phyloP scores from a whole-genome alignment of 1,139 yeast species.

The Sugiyamaella castrensis region DNA sequence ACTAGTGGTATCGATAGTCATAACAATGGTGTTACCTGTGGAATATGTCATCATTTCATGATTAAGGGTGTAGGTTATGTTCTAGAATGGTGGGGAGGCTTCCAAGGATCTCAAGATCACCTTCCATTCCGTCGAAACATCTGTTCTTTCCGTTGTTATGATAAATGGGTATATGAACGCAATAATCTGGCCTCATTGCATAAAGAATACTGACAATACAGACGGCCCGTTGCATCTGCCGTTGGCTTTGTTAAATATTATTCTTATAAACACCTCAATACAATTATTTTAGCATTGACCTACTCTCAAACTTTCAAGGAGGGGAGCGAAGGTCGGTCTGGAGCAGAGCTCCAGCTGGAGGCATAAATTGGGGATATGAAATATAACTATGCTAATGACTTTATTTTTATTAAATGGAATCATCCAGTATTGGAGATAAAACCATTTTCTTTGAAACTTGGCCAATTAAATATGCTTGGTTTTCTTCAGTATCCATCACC shows the following conservation, averaged over 20 bases:
- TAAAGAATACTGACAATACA: too few relatives aligned
- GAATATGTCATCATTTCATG: constrained; percentile 45
- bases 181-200: too few relatives aligned
- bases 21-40: constrained; percentile 49
- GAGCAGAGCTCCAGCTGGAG: background rate
- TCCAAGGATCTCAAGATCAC: constrained; percentile 19
- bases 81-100: constrained; percentile 58
- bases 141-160: constrained; percentile 27
- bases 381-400: background rate
- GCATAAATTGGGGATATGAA: background rate
- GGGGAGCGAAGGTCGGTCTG: too few relatives aligned
- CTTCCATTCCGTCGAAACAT: constrained; percentile 22
- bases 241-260: too few relatives aligned
- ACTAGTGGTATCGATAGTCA: constrained; percentile 30
- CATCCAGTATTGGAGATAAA: constrained; percentile 45
- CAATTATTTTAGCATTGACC: background rate
- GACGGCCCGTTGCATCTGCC: too few relatives aligned
- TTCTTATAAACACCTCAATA: background rate
- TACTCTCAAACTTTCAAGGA: background rate
- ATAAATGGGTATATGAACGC: constrained; percentile 16
- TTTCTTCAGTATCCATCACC: constrained; percentile 50
- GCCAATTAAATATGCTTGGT: constrained; percentile 57
- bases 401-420: background rate
- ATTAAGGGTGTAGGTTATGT: constrained; percentile 54
- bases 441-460: constrained; percentile 56